Evolutionary conservation across 495 filamentous ascomycete species (phyloP).

Genomic region (Tuber magnatum): DNA sequence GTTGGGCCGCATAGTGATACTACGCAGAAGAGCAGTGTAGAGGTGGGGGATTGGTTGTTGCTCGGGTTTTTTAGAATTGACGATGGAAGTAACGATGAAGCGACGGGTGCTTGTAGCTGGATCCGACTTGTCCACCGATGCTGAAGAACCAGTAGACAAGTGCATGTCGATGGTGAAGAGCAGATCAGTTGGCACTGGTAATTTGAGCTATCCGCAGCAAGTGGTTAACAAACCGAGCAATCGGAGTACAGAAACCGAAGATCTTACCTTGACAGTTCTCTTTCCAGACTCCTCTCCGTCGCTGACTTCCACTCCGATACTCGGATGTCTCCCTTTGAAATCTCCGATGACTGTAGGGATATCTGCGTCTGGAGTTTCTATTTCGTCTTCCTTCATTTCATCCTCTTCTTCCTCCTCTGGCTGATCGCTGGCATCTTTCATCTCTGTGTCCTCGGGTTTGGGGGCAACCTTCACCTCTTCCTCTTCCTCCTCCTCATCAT

Average conservation of each 20-base stretch:
- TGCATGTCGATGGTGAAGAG: conserved; percentile 36
- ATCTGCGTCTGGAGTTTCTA: conserved; percentile 3
- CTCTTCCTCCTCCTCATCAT: conserved; percentile 17
- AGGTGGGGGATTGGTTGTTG: conserved; percentile 28
- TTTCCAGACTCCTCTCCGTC: conserved; percentile 8
- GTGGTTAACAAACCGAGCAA: neutral
- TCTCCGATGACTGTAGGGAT: conserved; percentile 9
- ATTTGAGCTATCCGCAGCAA: conserved; percentile 20
- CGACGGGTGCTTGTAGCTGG: conserved; percentile 27
- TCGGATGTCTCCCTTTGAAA: conserved; percentile 6
- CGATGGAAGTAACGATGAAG: conserved; percentile 37
- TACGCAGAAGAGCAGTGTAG: conserved; percentile 32
- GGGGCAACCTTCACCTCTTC: conserved; percentile 23
- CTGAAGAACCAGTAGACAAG: conserved; percentile 9
- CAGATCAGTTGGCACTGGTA: conserved; percentile 30
- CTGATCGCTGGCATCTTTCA: conserved; percentile 22
- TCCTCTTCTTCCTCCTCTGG: conserved; percentile 29
- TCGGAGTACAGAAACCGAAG: neutral
- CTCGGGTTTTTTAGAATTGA: conserved; percentile 28
- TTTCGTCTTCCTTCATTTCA: conserved; percentile 26
- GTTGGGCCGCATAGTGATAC: conserved; percentile 29
- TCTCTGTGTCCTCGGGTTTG: conserved; percentile 17
- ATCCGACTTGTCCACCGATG: conserved; percentile 18
- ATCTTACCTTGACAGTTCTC: conserved; percentile 22
- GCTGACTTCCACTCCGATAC: conserved; percentile 5